Base-by-base conservation (phyloP, 345 rosid species). In the Geranium rotundifolium region DNA sequence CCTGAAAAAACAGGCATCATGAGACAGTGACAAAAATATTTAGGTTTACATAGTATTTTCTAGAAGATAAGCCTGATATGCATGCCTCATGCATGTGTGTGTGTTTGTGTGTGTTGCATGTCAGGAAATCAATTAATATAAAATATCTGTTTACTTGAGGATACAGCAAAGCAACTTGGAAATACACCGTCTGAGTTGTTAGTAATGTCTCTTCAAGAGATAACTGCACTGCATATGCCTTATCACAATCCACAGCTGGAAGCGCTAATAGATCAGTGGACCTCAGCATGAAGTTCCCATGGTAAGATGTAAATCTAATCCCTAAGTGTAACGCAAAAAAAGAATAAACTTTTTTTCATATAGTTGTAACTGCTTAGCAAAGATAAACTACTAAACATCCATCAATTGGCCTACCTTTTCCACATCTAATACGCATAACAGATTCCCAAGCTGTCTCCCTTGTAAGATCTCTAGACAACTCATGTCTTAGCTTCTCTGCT, bases 361-460 rank as follows among this genome's bases (percentile, higher is more conserved):
- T 29, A 20, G 4, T 3, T 13, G 14, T 10, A 58, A 58, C 23
- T 1, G n/a, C 9, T 29, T 61, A 4, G 57, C 31, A 57, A 10
- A 68, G 54, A 5, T 61, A n/a, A 68, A 7, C 37, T 31, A 7
- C 30, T 14, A 7, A 49, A 27, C 4, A 39, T 54, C 31, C 57
- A 57, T 31, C 62, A 73, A 65, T 23, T 31, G 17, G 55, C 73
- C 56, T 46, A 90, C 99, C 97, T 86, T 95, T 95, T 80, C 99
- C 99, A 73, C 97, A 95, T 90, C 99, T 84, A 75, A 95, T 67
- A 55, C 99, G 88, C 99, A 95, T 85, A 55, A 90, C 99, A n/a
- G 97, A 82, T 81, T 95, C 99, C 99, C 99, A 95, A 41, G 96
- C 97, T 72, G 99, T 95, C 84, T 95, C 99, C 76, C 97, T 84